Conservation (phyloP, 208 protist genomes). For the Trypanosoma avium region DNA sequence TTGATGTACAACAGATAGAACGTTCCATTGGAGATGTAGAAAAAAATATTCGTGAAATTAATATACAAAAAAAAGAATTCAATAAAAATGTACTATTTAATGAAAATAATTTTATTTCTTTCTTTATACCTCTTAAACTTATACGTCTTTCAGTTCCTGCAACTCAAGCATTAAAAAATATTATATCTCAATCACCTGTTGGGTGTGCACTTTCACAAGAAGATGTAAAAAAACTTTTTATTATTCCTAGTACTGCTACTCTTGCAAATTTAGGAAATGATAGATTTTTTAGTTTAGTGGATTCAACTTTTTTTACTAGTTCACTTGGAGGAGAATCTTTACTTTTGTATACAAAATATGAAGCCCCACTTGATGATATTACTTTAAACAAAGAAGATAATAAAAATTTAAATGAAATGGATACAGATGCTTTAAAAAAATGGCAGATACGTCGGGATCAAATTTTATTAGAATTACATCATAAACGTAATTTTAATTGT, state of each 20-base stretch:
- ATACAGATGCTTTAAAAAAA: background rate
- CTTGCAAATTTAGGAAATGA: background rate
- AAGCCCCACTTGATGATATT: slow-evolving; percentile 3
- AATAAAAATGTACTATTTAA: background rate
- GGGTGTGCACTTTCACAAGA: slow-evolving; percentile 49
- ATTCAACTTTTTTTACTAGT: slow-evolving; percentile 25
- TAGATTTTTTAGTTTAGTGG: background rate
- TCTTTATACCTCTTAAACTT: slow-evolving; percentile 41
- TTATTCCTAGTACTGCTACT: slow-evolving; percentile 11
- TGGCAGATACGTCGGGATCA: background rate
- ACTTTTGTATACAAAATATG: slow-evolving; percentile 32
- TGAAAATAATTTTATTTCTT: background rate
- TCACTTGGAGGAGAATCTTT: slow-evolving; percentile 16
- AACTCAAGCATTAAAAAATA: slow-evolving; percentile 62
- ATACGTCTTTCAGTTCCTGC: slow-evolving; percentile 40
- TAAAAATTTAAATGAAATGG: background rate
- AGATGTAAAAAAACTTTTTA: slow-evolving; percentile 63
- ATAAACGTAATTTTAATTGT: slow-evolving; percentile 32
- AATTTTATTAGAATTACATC: slow-evolving; percentile 17
- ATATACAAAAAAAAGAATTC: background rate
- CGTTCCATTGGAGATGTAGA: slow-evolving; percentile 27
- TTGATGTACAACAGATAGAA: slow-evolving; percentile 17
- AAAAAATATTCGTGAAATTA: slow-evolving; percentile 7
- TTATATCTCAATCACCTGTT: slow-evolving; percentile 54
- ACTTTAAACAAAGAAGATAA: background rate